These are phyloP conservation scores for Vaccinium macrocarpon DNA, from an alignment of 148 eudicot species.

Conservation along the genomic window DNA sequence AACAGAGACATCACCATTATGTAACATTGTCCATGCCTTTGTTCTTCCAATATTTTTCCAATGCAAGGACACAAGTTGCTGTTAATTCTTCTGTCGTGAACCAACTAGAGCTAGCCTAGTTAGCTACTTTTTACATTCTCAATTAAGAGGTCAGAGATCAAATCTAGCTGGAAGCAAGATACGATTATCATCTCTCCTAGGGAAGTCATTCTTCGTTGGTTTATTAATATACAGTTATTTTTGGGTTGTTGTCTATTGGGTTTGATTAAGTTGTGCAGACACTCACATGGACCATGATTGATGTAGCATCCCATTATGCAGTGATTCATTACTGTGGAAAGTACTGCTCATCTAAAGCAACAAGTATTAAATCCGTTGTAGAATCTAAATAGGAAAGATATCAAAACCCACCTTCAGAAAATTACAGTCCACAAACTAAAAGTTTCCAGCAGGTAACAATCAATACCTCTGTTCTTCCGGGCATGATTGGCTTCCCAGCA, in stretches of 20 bases:
- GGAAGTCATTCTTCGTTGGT: not conserved
- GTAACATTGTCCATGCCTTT: not conserved
- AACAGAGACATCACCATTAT: not conserved
- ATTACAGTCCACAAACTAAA: not conserved
- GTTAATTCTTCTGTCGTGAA: not conserved
- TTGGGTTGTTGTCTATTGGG: not conserved
- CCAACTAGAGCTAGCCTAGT: not conserved
- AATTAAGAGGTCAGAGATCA: not conserved
- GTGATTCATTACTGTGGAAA: not conserved
- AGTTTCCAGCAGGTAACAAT: conserved; percentile 2
- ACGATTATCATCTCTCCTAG: not conserved
- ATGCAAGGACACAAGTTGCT: not conserved
- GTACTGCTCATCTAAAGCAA: not conserved
- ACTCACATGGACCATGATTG: not conserved
- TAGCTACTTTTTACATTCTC: not conserved
- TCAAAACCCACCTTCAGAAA: not conserved
- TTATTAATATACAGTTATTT: not conserved
- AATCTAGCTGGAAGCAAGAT: not conserved
- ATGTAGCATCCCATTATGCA: not conserved
- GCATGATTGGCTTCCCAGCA: conserved; percentile 69
- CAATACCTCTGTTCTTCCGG: conserved; percentile 69
- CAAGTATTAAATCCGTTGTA: not conserved
- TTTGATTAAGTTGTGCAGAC: not conserved
- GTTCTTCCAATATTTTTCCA: not conserved
- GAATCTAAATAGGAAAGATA: not conserved